Base-by-base conservation (phyloP, 495 filamentous ascomycete species). In the Penicillium herquei region DNA sequence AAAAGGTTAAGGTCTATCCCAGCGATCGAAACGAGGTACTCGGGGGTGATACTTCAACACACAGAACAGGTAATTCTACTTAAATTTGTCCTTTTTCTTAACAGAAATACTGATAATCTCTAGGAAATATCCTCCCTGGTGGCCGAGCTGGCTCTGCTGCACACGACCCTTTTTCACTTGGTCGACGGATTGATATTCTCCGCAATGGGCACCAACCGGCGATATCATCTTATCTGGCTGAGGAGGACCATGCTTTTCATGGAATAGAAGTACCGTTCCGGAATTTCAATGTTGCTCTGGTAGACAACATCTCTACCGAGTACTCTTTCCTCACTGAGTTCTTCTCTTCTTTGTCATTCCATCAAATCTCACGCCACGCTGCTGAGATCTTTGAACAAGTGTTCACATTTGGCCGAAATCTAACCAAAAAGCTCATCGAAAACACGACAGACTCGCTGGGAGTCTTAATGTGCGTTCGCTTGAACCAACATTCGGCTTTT, bases 271-370 rank as follows among this genome's bases (percentile, higher is more conserved):
- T 84, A 1, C 88, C 90, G 12, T 98, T 98, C 71, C 85, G 88
- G 30, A 89, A 94, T 64, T 98, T 96, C 78, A 96, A 96, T 64
- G 83, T 94, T 32, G 94, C 94, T 2, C 78, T 98, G 17, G 78
- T 96, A 54, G 94, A 98, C 74, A 98, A 98, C 65, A 86, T 89
- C 1, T 89, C 90, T n/a, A 85, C 91, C 17, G 94, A 98, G 69
- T 98, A 98, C 70, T 87, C 89, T 8, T 98, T 98, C 64, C 81
- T 98, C 45, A 88, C 90, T 1, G 78, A 88, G 26, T 96, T 96
- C 76, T 96, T 98, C 80, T 81, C 85, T 10, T 77, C 89, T 57
- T 69, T 79, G 58, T 72, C 75, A 14, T 81, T 80, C 54, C 76
- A 80, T 33, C 69, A 83, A 56, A 74, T 84, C 37, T 83, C 83